These are phyloP conservation scores for Ajuga chamaepitys DNA, from an alignment of 257 asterid genomes.

Conservation along the genomic window DNA sequence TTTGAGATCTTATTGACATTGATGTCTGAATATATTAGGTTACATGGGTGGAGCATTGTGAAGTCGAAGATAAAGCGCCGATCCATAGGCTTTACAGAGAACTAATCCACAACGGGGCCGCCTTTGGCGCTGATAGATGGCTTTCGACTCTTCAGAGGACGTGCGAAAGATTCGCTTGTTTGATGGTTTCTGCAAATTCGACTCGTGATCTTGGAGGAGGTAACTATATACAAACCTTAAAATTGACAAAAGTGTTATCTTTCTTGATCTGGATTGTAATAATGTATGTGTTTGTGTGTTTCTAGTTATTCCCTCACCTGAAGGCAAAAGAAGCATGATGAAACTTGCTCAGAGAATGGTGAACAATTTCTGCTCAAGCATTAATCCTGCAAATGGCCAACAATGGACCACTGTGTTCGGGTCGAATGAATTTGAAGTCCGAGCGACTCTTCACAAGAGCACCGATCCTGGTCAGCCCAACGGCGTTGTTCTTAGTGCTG, in stretches of 20 bases:
- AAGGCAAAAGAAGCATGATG: conserved; percentile 94
- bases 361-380: conserved; percentile 71
- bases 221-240: not conserved
- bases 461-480: conserved; percentile 85
- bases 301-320: conserved; percentile 68
- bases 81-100: conserved; percentile 70
- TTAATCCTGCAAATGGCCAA: conserved; percentile 70
- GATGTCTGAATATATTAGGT: conserved; percentile 28
- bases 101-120: conserved; percentile 59
- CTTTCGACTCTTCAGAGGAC: conserved; percentile 66
- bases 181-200: conserved; percentile 56
- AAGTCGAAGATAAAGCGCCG: conserved; percentile 67
- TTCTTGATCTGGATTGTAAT: not conserved
- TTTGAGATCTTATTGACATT: not conserved
- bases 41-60: conserved; percentile 93
- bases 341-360: conserved; percentile 92
- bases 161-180: conserved; percentile 77
- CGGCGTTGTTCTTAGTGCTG: conserved; percentile 80
- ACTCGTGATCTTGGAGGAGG: conserved; percentile 86
- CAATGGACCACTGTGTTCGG: conserved; percentile 82
- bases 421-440: conserved; percentile 62
- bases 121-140: conserved; percentile 97
- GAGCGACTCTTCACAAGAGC: conserved; percentile 70
- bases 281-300: not conserved
- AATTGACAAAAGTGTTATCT: not conserved